phyloP scores from a whole-genome alignment of 2,329 filamentous ascomycete genomes.

The Cladosporium sp. region DNA sequence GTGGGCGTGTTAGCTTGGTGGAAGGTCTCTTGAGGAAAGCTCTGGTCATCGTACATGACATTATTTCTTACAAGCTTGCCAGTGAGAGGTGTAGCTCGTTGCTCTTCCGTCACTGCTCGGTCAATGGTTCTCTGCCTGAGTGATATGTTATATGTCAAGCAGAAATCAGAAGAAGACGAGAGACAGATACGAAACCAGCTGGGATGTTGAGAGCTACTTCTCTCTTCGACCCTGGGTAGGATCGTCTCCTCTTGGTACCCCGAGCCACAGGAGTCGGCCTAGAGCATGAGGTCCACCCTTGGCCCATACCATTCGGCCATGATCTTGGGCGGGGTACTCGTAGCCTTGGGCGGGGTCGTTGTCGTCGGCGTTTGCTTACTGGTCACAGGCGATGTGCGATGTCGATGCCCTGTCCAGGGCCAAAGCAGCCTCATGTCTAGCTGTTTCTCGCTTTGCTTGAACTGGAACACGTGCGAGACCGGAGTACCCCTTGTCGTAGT shows the following conservation, averaged over 20 bases:
- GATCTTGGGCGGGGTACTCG: neutral
- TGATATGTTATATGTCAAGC: too few relatives aligned
- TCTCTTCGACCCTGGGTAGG: neutral
- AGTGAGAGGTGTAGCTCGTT: neutral
- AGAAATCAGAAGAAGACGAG: too few relatives aligned
- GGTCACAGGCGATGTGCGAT: slow-evolving; percentile 5
- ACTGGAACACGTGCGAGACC: neutral
- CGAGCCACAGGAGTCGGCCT: neutral
- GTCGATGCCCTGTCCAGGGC: neutral
- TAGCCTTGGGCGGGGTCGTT: neutral
- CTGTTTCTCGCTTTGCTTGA: neutral
- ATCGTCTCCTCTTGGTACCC: neutral
- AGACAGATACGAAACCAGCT: neutral
- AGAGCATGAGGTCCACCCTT: neutral
- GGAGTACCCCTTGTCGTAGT: neutral
- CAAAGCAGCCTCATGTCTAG: too few relatives aligned
- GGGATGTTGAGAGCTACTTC: neutral
- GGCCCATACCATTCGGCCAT: slow-evolving; percentile 1
- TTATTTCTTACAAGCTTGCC: neutral
- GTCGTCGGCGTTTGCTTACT: neutral
- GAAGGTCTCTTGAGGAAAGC: too few relatives aligned
- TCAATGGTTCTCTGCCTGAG: neutral
- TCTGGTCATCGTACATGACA: slow-evolving; percentile 1
- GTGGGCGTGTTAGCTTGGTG: neutral
- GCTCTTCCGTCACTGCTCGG: neutral